These are phyloP conservation scores for Aspergillus pseudotamarii DNA, from an alignment of 2,329 filamentous ascomycete species.

Conservation along the genomic window DNA sequence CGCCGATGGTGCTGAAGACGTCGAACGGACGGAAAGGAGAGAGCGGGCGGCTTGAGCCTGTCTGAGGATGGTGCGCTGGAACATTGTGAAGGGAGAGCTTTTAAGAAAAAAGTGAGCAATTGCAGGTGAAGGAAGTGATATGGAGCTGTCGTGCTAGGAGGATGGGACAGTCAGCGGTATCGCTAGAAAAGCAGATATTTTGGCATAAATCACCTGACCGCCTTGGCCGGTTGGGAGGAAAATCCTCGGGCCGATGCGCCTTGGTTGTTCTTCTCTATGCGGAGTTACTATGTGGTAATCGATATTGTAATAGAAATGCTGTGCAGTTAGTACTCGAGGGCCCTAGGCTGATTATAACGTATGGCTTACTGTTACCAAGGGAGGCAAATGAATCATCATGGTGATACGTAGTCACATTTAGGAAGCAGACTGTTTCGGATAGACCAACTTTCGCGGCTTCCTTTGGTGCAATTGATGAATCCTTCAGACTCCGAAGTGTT, in stretches of 20 bases:
- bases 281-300: background rate
- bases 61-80: conserved; percentile 47
- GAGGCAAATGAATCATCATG: background rate
- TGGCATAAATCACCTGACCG: conserved; percentile 2
- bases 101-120: conserved; percentile 8
- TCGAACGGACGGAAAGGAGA: conserved; percentile 34
- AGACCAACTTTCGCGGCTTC: background rate
- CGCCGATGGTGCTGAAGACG: conserved; percentile 36
- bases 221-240: background rate
- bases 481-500: background rate
- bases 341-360: background rate
- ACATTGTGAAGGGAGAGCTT: conserved; percentile 35
- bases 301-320: background rate
- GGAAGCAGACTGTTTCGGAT: background rate
- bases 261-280: no score
- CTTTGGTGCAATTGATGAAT: background rate
- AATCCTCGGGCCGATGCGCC: background rate
- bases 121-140: background rate
- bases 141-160: background rate
- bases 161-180: background rate
- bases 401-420: background rate
- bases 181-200: conserved; percentile 5
- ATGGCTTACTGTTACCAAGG: background rate
- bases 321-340: background rate
- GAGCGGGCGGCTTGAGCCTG: conserved; percentile 44